These are phyloP conservation scores for Chionographis japonica DNA, from an alignment of 106 monocot species.

Conservation along the genomic window DNA sequence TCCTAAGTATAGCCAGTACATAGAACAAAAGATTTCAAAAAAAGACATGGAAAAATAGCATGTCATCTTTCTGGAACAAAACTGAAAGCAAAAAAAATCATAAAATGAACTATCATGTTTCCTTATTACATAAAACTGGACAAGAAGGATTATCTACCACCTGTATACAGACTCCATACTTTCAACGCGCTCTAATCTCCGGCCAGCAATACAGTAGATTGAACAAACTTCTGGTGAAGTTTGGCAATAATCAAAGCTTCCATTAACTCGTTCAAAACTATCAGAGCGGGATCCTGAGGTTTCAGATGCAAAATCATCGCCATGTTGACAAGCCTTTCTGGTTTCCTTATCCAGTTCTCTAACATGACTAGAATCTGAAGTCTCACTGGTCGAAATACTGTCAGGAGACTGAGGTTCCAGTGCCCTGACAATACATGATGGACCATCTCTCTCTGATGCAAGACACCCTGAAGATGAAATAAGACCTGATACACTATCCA, in stretches of 20 bases:
- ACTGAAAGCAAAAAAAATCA: not conserved
- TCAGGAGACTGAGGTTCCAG: slow-evolving; percentile 70
- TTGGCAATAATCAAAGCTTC: slow-evolving; percentile 55
- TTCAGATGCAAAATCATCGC: slow-evolving; percentile 75
- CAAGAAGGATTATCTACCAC: slow-evolving; percentile 15
- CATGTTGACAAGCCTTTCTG: slow-evolving; percentile 39
- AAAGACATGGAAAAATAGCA: not conserved
- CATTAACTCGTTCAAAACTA: slow-evolving; percentile 69
- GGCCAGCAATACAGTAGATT: slow-evolving; percentile 12
- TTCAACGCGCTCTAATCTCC: slow-evolving; percentile 43
- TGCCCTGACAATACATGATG: slow-evolving; percentile 36
- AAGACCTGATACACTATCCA: slow-evolving; percentile 46
- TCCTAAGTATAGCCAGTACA: too few species aligned
- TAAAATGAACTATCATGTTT: not conserved
- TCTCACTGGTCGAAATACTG: slow-evolving; percentile 64
- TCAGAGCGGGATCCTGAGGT: slow-evolving; percentile 72
- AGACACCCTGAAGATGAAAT: slow-evolving; percentile 31
- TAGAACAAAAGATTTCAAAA: too few species aligned
- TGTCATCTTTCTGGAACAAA: not conserved
- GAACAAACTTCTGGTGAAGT: slow-evolving; percentile 50
- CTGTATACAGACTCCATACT: slow-evolving; percentile 84
- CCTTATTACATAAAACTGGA: not conserved
- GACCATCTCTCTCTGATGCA: slow-evolving; percentile 37
- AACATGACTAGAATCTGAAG: slow-evolving; percentile 61
- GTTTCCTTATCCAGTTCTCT: slow-evolving; percentile 70